These are phyloP conservation scores for Hordeum pubiflorum DNA, from an alignment of 202 grass and related monocot genomes.

Conservation along the genomic window DNA sequence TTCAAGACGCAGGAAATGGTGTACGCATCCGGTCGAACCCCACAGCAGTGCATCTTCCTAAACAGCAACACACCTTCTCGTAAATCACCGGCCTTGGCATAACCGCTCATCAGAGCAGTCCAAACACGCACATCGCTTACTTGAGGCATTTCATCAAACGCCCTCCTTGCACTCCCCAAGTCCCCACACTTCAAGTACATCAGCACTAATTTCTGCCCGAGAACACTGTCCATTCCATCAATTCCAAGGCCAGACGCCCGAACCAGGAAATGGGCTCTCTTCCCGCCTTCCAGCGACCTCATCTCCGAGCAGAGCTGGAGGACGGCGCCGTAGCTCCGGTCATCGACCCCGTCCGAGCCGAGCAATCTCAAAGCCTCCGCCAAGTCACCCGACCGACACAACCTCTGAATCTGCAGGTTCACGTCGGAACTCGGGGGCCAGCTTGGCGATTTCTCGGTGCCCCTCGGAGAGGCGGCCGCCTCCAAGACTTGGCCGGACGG, in stretches of 20 bases:
- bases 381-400: conserved; percentile 35
- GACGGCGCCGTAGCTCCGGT: conserved; percentile 44
- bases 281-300: conserved; percentile 46
- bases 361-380: conserved; percentile 41
- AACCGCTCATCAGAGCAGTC: conserved; percentile 57
- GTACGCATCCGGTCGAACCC: conserved; percentile 42
- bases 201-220: conserved; percentile 55
- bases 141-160: conserved; percentile 51
- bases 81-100: conserved; percentile 36
- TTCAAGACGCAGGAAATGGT: conserved; percentile 56
- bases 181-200: conserved; percentile 66
- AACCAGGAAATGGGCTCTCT: conserved; percentile 40
- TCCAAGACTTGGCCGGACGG: background rate
- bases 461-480: background rate
- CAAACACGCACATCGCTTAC: conserved; percentile 39
- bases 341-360: conserved; percentile 18
- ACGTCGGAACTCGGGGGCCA: conserved; percentile 18
- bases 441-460: background rate
- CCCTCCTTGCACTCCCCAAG: conserved; percentile 39
- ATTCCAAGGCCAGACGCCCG: conserved; percentile 22
- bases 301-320: conserved; percentile 60
- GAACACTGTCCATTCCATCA: conserved; percentile 20
- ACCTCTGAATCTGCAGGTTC: conserved; percentile 32
- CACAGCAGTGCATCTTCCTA: conserved; percentile 43
- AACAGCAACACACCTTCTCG: conserved; percentile 52